Evolutionary conservation across 2,329 filamentous ascomycete genomes (phyloP), one percentile per base, ranked within the genome.

Genomic region (Colletotrichum godetiae): DNA sequence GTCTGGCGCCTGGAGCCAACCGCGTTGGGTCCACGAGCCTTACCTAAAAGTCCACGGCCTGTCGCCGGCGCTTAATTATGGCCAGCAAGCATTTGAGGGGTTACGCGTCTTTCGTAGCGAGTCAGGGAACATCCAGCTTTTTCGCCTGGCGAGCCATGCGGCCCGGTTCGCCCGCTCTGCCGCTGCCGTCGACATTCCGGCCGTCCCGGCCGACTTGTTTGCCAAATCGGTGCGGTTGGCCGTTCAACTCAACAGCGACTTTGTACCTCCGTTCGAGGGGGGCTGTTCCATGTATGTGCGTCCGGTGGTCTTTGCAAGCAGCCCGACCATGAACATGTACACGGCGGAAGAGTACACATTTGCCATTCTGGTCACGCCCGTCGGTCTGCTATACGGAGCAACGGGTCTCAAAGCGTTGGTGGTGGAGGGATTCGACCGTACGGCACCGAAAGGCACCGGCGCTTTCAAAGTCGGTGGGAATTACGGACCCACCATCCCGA

Each of bases 381-480:
- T 88, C 0, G 90, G 89, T 1, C 90, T 92, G 13, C n/a, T 49
- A 19, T 49, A 49, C 19, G 42, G 42, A 4, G 42, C 19, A 49
- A 49, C 19, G 42, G 42, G 42, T 93, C 90, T 93, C 10, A 88
- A 90, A 74, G 91, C 90, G 0, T 79, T 93, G 42, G 90, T 93
- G 33, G 83, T 93, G 1, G 92, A 94, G 78, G 87, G 91, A 68
- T 93, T 93, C 78, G 92, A 94, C 77, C 89, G 92, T 35, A 87
- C 91, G 0, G 92, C 92, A 4, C 92, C 92, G 0, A 85, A 89
- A 73, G 92, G 92, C 0, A 93, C 90, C 0, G 92, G 92, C 0
- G 87, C 85, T 19, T 91, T 89, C 8, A 94, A 94, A 81, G 85
- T 93, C 3, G 92, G 92, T 5, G 92, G 92, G 4, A 94, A 94